Base-by-base conservation (phyloP, 495 filamentous ascomycete genomes). In the Staphylotrichum longicolle region DNA sequence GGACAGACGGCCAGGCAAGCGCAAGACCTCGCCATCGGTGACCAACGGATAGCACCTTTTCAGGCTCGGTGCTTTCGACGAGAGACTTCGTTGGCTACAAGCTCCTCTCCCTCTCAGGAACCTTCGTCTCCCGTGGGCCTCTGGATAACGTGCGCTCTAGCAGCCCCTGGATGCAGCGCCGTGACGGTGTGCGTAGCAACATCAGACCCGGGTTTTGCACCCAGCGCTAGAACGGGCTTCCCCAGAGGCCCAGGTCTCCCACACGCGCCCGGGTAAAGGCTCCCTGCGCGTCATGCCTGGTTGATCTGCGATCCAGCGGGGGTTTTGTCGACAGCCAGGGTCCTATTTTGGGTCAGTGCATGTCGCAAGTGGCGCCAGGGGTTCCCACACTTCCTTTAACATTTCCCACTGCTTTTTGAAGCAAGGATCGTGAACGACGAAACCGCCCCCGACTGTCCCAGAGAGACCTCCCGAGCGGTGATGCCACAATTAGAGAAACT, bases 191-290 rank as follows among this genome's bases (percentile, higher is more conserved):
- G 33, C 20, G 41, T 60, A 52, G 51, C 57, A 54, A 45, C 45
- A 20, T 64, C 57, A 46, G 57, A 51, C 50, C 61, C 35, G 15
- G 33, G n/a, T 54, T 55, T 35, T 15, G 42, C 12, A 15, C 54
- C 7, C 20, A 14, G 39, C 30, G 41, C 47, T 41, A 46, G 48
- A 27, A 54, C 61, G 20, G 47, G 27, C 54, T 30, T 30, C 20
- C 32, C 32, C 39, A 61, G 30, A 50, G 48, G 33, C 14, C 58
- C 30, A 30, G 32, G 34, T 57, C 50, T 5, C 10, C 48, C 27
- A 33, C 47, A 48, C 54, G 63, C 55, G 59, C 63, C 56, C 63
- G 66, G 66, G 33, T 68, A 65, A 65, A 63, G 10, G 6, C 47
- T 57, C 27, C 3, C 30, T 46, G 33, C 54, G 42, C 41, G n/a